phyloP scores from a whole-genome alignment of 2,329 filamentous ascomycete species.

The Colletotrichum magnum region DNA sequence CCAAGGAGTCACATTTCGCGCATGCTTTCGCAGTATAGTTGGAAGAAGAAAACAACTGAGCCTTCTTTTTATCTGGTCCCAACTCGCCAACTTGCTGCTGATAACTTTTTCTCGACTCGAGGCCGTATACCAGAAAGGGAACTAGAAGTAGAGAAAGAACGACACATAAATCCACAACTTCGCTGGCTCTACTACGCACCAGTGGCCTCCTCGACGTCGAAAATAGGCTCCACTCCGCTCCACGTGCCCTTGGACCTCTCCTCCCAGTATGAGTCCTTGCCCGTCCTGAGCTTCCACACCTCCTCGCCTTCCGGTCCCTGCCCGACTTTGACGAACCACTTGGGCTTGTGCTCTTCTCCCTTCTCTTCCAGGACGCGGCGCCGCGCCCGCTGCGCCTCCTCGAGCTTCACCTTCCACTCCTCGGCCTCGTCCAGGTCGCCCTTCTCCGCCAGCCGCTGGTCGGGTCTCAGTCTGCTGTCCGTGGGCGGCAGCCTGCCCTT shows the following conservation, averaged over 20 bases:
- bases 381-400: conserved; percentile 86
- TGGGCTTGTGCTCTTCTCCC: conserved; percentile 80
- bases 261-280: conserved; percentile 96
- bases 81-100: conserved; percentile 12
- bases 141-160: background rate
- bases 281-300: conserved; percentile 81
- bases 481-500: conserved; percentile 81
- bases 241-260: conserved; percentile 79
- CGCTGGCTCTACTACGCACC: conserved; percentile 18
- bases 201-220: conserved; percentile 43
- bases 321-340: conserved; percentile 87
- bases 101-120: background rate
- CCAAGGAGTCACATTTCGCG: background rate
- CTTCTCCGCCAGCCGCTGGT: conserved; percentile 87
- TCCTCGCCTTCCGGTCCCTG: conserved; percentile 73
- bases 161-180: background rate
- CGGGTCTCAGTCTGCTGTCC: conserved; percentile 86
- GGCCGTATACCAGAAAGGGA: conserved; percentile 8
- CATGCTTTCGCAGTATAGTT: background rate
- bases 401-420: conserved; percentile 83
- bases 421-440: conserved; percentile 89
- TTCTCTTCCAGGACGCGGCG: conserved; percentile 81
- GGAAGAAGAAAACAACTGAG: background rate
- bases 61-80: background rate
- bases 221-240: conserved; percentile 69